phyloP scores from a whole-genome alignment of 2,329 filamentous ascomycete genomes.

The Parasarocladium wereldwijsianum region DNA sequence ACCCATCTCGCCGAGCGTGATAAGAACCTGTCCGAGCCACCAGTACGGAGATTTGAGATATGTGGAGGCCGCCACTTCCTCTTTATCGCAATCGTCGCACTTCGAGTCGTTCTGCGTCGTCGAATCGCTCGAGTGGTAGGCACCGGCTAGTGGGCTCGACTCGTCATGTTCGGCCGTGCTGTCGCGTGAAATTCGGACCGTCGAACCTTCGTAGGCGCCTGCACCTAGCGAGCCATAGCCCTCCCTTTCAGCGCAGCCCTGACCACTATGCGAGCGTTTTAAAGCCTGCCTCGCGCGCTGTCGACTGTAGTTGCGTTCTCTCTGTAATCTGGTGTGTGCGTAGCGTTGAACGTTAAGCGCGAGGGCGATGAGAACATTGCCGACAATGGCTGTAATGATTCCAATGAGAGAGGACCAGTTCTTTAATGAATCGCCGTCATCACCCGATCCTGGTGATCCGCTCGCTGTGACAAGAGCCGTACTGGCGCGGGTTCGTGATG shows the following conservation, averaged over 20 bases:
- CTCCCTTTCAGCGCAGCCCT: slow-evolving; percentile 8
- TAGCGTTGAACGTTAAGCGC: slow-evolving; percentile 95
- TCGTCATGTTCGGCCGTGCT: slow-evolving; percentile 19
- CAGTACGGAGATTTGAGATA: slow-evolving; percentile 90
- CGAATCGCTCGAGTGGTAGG: slow-evolving; percentile 26
- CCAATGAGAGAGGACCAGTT: slow-evolving; percentile 91
- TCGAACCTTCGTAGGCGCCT: slow-evolving; percentile 11
- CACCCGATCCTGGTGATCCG: slow-evolving; percentile 11
- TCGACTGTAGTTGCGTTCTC: slow-evolving; percentile 47
- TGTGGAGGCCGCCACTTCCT: slow-evolving; percentile 36
- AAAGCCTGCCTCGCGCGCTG: slow-evolving; percentile 38
- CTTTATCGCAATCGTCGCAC: slow-evolving; percentile 11
- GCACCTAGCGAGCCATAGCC: slow-evolving; percentile 20
- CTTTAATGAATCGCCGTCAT: slow-evolving; percentile 32
- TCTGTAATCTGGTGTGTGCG: slow-evolving; percentile 73
- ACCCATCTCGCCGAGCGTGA: slow-evolving; percentile 83
- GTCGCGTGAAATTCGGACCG: slow-evolving; percentile 10
- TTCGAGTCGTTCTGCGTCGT: slow-evolving; percentile 9
- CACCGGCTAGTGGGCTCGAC: slow-evolving; percentile 36
- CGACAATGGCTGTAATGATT: slow-evolving; percentile 81
- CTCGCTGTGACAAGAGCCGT: too few relatives aligned
- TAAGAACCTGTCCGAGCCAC: slow-evolving; percentile 89
- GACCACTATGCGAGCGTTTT: slow-evolving; percentile 23
- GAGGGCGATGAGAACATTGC: slow-evolving; percentile 87
- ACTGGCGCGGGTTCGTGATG: too few relatives aligned